These are phyloP conservation scores for Quercus suber DNA, from an alignment of 306 rosid species.

Conservation along the genomic window DNA sequence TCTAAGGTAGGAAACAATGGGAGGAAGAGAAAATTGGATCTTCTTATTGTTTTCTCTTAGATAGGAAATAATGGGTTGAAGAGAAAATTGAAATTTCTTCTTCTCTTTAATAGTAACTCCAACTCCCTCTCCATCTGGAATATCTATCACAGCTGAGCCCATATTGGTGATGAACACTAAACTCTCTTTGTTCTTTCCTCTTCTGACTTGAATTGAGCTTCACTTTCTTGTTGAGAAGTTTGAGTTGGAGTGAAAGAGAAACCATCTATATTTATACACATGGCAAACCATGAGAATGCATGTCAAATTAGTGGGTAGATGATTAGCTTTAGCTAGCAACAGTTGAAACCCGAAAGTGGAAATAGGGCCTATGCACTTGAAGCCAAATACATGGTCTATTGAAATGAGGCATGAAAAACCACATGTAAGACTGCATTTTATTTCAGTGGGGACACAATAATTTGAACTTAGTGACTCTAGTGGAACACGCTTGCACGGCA, in stretches of 20 bases:
- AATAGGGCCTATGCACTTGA: conserved; percentile 1
- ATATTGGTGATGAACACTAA: conserved; percentile 26
- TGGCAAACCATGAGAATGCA: conserved; percentile 5
- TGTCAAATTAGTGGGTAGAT: conserved; percentile 18
- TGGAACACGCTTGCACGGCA: conserved; percentile 66
- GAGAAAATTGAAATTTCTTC: conserved; percentile 11
- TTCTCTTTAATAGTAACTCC: conserved; percentile 13
- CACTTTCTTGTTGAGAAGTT: conserved; percentile 9
- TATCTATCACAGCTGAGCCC: conserved; percentile 53
- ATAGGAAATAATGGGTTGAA: conserved; percentile 17
- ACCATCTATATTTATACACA: conserved; percentile 24
- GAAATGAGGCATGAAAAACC: background rate
- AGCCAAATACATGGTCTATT: conserved; percentile 14
- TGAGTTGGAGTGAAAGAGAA: conserved; percentile 2
- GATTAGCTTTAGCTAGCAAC: background rate
- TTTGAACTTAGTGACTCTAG: conserved; percentile 35
- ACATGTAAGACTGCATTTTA: background rate
- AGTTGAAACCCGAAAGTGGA: conserved; percentile 15
- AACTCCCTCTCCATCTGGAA: conserved; percentile 28
- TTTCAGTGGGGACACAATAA: background rate
- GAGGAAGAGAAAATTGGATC: conserved; percentile 15
- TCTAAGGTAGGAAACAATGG: conserved; percentile 15
- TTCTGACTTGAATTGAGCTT: background rate
- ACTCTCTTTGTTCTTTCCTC: conserved; percentile 1
- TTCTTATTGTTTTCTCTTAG: conserved; percentile 8